These are phyloP conservation scores for Flueggea neowawraea DNA, from an alignment of 441 rosid species.

Conservation along the genomic window DNA sequence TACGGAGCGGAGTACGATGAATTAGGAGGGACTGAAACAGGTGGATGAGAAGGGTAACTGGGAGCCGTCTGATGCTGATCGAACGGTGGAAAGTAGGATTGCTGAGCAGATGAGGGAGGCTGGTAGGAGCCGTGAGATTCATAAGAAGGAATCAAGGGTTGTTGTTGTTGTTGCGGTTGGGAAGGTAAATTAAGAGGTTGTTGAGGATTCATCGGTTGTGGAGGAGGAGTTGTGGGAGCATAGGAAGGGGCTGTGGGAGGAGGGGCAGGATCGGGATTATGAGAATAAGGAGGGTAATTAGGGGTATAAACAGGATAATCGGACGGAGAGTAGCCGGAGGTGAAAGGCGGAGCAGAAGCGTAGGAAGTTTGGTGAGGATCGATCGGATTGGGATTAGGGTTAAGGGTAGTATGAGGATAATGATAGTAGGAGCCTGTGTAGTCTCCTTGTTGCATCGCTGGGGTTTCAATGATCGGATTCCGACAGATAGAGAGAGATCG, in stretches of 20 bases:
- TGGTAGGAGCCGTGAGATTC: conserved; percentile 65
- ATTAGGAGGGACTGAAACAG: conserved; percentile 15
- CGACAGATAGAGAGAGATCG: neutral
- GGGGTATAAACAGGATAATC: conserved; percentile 22
- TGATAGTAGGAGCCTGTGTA: conserved; percentile 47
- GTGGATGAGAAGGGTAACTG: conserved; percentile 40
- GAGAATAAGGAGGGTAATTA: conserved; percentile 52
- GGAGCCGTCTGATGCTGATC: conserved; percentile 54
- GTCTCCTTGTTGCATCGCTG: conserved; percentile 84
- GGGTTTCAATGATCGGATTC: neutral
- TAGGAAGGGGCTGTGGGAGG: conserved; percentile 63
- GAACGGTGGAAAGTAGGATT: too few relatives aligned
- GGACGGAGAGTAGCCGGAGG: conserved; percentile 46
- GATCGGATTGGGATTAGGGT: conserved; percentile 27
- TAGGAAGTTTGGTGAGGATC: conserved; percentile 54
- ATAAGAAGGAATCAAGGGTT: conserved; percentile 46
- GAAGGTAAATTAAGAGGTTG: conserved; percentile 20
- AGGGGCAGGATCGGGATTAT: conserved; percentile 54
- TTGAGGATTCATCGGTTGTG: conserved; percentile 18
- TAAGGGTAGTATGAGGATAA: conserved; percentile 9
- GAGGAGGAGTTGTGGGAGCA: conserved; percentile 29
- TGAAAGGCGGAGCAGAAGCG: conserved; percentile 92
- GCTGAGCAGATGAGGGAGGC: conserved; percentile 1
- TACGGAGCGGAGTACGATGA: conserved; percentile 46
- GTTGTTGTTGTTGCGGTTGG: conserved; percentile 27